phyloP scores from a whole-genome alignment of 345 rosid species.

The Anacardium occidentale region DNA sequence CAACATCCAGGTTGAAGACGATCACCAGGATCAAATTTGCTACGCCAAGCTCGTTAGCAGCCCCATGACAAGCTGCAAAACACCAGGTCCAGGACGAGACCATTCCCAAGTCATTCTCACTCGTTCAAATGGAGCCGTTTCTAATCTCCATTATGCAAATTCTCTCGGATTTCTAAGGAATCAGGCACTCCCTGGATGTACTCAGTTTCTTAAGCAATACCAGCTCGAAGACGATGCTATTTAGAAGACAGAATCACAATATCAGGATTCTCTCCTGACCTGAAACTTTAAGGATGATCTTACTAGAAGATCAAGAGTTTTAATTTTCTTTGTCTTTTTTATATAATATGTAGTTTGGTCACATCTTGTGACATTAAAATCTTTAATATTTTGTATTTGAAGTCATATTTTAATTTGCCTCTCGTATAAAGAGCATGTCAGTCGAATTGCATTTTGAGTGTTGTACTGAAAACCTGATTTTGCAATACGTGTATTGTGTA shows the following conservation, averaged over 20 bases:
- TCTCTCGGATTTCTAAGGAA: constrained; percentile 60
- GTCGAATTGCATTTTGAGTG: too few relatives aligned
- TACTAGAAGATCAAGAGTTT: too few relatives aligned
- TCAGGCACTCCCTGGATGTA: constrained; percentile 40
- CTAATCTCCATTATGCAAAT: constrained; percentile 54
- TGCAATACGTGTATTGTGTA: too few relatives aligned
- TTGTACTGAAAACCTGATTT: too few relatives aligned
- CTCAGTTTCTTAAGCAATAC: constrained; percentile 38
- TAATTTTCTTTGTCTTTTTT: too few relatives aligned
- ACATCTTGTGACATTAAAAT: neutral
- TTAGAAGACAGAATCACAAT: neutral
- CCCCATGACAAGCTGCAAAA: constrained; percentile 38
- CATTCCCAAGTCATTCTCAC: constrained; percentile 58
- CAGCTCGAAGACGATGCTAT: constrained; percentile 30
- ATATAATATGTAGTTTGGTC: neutral
- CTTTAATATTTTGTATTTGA: neutral
- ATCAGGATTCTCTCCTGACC: too few relatives aligned
- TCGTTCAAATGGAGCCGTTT: constrained; percentile 53
- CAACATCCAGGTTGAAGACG: constrained; percentile 45
- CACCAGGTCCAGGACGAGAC: constrained; percentile 41
- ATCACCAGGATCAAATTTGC: constrained; percentile 60
- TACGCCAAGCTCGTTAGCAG: constrained; percentile 45
- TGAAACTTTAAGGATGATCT: too few relatives aligned
- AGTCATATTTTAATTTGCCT: too few relatives aligned
- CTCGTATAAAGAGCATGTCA: too few relatives aligned